Base-by-base conservation (phyloP, 352 stramenopile genomes). In the Phytophthora tubulina region DNA sequence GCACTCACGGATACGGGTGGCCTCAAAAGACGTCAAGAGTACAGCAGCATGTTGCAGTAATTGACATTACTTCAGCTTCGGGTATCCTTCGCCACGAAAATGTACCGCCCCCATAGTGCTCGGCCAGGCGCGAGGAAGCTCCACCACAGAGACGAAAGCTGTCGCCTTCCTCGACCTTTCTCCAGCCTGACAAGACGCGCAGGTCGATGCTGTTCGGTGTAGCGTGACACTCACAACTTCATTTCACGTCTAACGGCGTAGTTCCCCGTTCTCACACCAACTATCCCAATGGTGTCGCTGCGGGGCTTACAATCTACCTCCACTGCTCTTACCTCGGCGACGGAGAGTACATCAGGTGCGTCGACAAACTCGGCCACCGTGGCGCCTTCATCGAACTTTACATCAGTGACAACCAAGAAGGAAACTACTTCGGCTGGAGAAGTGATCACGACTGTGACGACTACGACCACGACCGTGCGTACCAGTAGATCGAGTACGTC, bases 211-310 rank as follows among this genome's bases (percentile, higher is more conserved):
- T 27, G 21, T 27, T 27, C 21, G 21, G 21, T 27, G 21, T 2
- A 27, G 21, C 21, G 32, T 48, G 36, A 35, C 48, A 13, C 54
- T 49, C 70, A 80, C 65, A 83, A 73, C 44, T 67, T 8, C 50
- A 81, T 77, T 78, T 79, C 65, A 83, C 76, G 73, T 83, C 76
- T 81, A 79, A 73, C 76, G 67, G 68, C 76, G 73, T 79, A 79
- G 67, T 73, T 49, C 58, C 60, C 63, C 32, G 36, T 62, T 46
- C 45, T 65, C 50, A 32, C 59, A 74, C 30, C 46, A 65, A 41
- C 60, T 49, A 55, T 67, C 44, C 17, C 30, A 30, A 80, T 77
- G 68, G 63, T 62, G 38, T 72, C 55, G 21, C 35, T 78, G 45
- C 69, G 69, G 56, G 59, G 60, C 42, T 65, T 75, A 36, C 63